phyloP scores from a whole-genome alignment of 495 filamentous ascomycete species.

The Neurospora sublineolata region DNA sequence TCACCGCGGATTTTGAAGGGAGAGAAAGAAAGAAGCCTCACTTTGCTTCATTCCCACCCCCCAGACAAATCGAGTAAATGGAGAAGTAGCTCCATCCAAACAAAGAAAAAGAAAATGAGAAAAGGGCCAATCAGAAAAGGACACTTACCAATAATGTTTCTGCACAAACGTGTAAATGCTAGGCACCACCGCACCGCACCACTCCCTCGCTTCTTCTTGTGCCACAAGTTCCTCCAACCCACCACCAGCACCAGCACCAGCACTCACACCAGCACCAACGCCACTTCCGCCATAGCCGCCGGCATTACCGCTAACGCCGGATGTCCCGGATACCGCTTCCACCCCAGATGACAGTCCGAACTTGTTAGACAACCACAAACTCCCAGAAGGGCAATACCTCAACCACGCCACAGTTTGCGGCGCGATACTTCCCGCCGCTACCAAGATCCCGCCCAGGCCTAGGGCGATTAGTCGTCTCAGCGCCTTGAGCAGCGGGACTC shows the following conservation, averaged over 20 bases:
- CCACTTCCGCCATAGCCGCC: background rate
- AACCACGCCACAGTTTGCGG: conserved; percentile 71
- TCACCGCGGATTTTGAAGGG: background rate
- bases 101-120: background rate
- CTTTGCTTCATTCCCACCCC: background rate
- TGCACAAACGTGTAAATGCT: conserved; percentile 92
- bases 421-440: conserved; percentile 51
- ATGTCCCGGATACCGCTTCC: conserved; percentile 2
- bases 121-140: background rate
- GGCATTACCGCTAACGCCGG: conserved; percentile 1
- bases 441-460: conserved; percentile 51
- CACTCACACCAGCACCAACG: background rate
- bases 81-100: background rate
- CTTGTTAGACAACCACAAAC: background rate
- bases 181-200: conserved; percentile 61
- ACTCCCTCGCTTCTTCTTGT: conserved; percentile 39
- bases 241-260: background rate
- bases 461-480: conserved; percentile 42
- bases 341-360: background rate
- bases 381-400: conserved; percentile 46
- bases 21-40: background rate
- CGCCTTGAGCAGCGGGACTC: conserved; percentile 12
- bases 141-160: conserved; percentile 71
- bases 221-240: background rate
- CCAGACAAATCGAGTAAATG: background rate